Evolutionary conservation across 345 rosid species (phyloP), one percentile per base, ranked within the genome.

Genomic region (Firmiana major): DNA sequence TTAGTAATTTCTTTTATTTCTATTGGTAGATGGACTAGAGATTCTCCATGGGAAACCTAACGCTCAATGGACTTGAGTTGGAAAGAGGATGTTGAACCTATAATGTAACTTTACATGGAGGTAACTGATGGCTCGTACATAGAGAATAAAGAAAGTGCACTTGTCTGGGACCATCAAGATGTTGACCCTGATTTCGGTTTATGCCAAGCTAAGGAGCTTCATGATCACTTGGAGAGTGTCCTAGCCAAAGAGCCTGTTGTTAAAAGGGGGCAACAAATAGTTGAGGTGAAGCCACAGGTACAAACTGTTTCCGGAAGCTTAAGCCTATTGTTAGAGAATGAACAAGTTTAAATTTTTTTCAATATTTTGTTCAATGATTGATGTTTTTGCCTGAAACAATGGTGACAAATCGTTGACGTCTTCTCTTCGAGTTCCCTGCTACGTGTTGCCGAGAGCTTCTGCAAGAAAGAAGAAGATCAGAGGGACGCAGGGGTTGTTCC

Each of bases 211-310:
- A 90, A 90, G 76, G 97, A 93, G 84, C 98, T 93, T 70, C 92
- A 89, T n/a, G 91, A 89, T 87, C 98, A 93, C 74, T 84, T 93
- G 79, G 98, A 93, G 79, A 89, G 76, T 69, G 97, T 93, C 42
- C 98, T 93, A 73, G 86, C 93, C 6, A 91, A 91, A 49, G 97
- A 93, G 81, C 98, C 97, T 51, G 90, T 89, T 79, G 98, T 91
- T 75, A 93, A 89, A 82, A 87, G 89, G 73, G 97, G 98, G 71
- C 93, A 84, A 59, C 81, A 88, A 63, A 93, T 93, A 40, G 97
- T 93, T 59, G 98, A 93, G 86, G 93, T 90, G 65, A 93, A 91
- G 78, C 98, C 97, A 17, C 98, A 93, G 98, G 98, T 91, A 84
- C 53, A 53, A 22, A 48, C 19, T 42, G 43, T 16, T 67, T 43